Percentiles rank a stretch among this genome's conserved stretches.
Evolutionary conservation across 352 stramenopile species (phyloP).

Genomic region (Pythium aphanidermatum): DNA sequence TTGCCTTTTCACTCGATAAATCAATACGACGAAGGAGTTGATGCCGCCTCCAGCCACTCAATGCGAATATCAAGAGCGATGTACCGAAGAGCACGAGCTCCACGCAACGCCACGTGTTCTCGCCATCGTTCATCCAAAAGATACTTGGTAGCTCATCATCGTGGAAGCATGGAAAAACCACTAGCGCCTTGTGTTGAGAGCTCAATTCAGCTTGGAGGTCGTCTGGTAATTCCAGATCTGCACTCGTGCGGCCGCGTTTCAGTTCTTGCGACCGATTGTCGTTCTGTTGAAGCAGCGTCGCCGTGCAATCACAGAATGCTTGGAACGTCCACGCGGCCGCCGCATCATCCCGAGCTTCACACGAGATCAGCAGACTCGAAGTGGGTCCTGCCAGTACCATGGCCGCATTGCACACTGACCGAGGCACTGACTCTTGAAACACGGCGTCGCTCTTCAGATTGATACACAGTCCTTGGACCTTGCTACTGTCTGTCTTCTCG

Average conservation of each 20-base stretch:
- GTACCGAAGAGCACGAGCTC: constrained; percentile 31
- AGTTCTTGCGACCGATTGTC: constrained; percentile 21
- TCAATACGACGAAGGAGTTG: constrained; percentile 21
- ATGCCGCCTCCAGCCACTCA: constrained; percentile 35
- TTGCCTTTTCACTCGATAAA: constrained; percentile 6
- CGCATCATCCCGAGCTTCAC: no score
- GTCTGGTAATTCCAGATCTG: constrained; percentile 21
- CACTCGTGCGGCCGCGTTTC: constrained; percentile 12
- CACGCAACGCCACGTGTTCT: constrained; percentile 24
- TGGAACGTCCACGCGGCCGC: background rate
- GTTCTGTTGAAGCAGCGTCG: constrained; percentile 4
- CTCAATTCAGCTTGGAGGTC: constrained; percentile 18
- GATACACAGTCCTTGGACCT: background rate
- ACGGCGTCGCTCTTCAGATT: constrained; percentile 35
- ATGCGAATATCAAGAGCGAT: constrained; percentile 33
- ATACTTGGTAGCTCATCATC: constrained; percentile 40
- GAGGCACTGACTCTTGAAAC: constrained; percentile 30
- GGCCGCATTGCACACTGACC: constrained; percentile 6
- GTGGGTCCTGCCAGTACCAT: constrained; percentile 4
- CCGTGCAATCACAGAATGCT: background rate
- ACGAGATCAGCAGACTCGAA: constrained; percentile 1
- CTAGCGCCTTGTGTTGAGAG: constrained; percentile 5
- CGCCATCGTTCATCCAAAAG: constrained; percentile 25
- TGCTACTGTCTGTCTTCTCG: background rate
- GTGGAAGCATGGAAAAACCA: constrained; percentile 36